Evolutionary conservation across 345 rosid genomes (phyloP), one percentile per base, ranked within the genome.

Genomic region (Rhizophora mangle): DNA sequence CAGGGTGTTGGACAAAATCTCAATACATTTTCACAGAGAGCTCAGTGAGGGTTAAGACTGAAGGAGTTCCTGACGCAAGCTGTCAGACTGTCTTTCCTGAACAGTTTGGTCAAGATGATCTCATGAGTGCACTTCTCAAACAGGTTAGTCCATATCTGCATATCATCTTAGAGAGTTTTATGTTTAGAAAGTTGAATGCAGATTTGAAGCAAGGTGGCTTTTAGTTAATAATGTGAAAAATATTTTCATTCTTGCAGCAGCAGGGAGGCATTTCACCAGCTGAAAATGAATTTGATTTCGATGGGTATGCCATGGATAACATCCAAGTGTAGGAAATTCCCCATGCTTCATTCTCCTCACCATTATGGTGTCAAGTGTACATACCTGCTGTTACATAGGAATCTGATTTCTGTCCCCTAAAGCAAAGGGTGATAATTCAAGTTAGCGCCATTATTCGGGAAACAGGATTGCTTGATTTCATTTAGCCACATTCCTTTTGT

Each of bases 61-160:
- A 95, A 78, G 74, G 79, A 60, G 66, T 88, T 59, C 65, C 82
- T 26, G 97, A 87, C 68, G 36, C 85, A 8, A 49, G 73, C 78
- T 53, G 49, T 64, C 83, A 68, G 29, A 24, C 79, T 68, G 73
- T 86, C 72, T 88, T 84, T 63, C 70, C 80, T 2, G 92, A 88
- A 20, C 91, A 81, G 60, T 87, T 81, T 49, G 81, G 78, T 72
- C 91, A 92, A 79, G 99, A 90, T 36, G 98, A 90, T 82, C 96
- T 95, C 80, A 88, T 88, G 96, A 87, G 84, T 54, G 91, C 87
- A 32, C 82, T 95, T 74, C 87, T 92, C 76, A 87, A 85, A 78
- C 96, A 88, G 88, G 99, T 89, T 66, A 16, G 84, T 53, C 64
- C 68, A 66, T 51, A 55, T 47, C 22, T 63, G 53, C 46, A 26